Evolutionary conservation across 352 stramenopile species (phyloP).

Genomic region (Phytophthora pluvialis): DNA sequence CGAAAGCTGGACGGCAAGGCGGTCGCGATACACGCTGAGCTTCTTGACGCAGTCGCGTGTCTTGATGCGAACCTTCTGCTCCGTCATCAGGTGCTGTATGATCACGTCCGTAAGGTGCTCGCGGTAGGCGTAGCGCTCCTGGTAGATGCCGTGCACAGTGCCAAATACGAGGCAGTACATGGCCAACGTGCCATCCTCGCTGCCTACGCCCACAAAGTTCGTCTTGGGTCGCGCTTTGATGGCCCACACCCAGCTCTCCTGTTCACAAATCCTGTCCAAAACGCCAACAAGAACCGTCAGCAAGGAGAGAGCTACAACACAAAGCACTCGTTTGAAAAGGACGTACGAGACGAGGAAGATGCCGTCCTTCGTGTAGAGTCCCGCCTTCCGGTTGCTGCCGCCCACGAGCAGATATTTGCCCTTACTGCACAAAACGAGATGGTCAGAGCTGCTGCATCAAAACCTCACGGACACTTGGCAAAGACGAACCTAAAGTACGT

Average conservation of each 20-base stretch:
- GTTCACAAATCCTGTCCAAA: slow-evolving; percentile 70
- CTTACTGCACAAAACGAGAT: slow-evolving; percentile 45
- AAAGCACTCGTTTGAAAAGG: too few species aligned
- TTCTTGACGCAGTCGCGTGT: slow-evolving; percentile 95
- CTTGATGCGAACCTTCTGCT: slow-evolving; percentile 96
- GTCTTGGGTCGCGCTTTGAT: slow-evolving; percentile 82
- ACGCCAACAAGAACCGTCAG: background rate
- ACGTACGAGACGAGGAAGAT: slow-evolving; percentile 70
- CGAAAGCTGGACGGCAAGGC: slow-evolving; percentile 93
- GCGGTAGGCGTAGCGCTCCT: slow-evolving; percentile 94
- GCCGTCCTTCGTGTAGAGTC: slow-evolving; percentile 90
- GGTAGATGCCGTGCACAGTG: slow-evolving; percentile 92
- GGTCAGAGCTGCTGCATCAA: background rate
- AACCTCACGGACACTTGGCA: too few species aligned
- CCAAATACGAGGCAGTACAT: slow-evolving; percentile 92
- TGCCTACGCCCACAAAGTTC: slow-evolving; percentile 89
- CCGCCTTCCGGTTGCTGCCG: slow-evolving; percentile 88
- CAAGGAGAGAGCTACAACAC: too few species aligned
- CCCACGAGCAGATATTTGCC: slow-evolving; percentile 93
- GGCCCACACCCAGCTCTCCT: slow-evolving; percentile 93
- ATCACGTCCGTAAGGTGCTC: slow-evolving; percentile 96
- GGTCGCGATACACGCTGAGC: slow-evolving; percentile 93
- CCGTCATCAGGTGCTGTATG: slow-evolving; percentile 95
- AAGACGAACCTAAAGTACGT: slow-evolving; percentile 78
- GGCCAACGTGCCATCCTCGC: slow-evolving; percentile 86